Evolutionary conservation across 176 grass and related monocot species (phyloP).

Genomic region (Chrysopogon serrulatus): DNA sequence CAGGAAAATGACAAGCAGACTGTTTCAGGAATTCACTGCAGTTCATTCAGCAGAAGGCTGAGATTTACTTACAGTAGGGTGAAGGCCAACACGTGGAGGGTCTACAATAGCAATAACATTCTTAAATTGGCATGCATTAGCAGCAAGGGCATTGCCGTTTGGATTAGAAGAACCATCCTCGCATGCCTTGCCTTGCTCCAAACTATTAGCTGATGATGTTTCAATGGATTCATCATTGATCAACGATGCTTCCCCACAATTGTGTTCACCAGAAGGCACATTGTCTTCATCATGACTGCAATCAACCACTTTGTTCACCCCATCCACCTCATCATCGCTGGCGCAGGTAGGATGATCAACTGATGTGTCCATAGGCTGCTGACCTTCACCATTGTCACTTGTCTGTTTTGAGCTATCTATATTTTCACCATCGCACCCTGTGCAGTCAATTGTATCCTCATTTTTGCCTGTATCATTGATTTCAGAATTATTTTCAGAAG

Average conservation of each 20-base stretch:
- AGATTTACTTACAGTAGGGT: constrained; percentile 77
- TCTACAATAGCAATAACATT: constrained; percentile 95
- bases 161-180: constrained; percentile 13
- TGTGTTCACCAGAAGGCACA: constrained; percentile 18
- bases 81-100: constrained; percentile 89
- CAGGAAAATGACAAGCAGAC: neutral
- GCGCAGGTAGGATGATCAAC: constrained; percentile 9
- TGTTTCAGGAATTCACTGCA: neutral
- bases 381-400: constrained; percentile 8
- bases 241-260: neutral
- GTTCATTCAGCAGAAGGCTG: neutral
- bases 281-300: constrained; percentile 20
- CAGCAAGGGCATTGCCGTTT: constrained; percentile 3
- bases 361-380: neutral
- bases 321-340: constrained; percentile 21
- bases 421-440: constrained; percentile 18
- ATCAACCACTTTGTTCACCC: constrained; percentile 30
- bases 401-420: constrained; percentile 7
- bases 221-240: constrained; percentile 17
- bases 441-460: constrained; percentile 2
- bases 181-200: constrained; percentile 22
- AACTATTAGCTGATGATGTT: constrained; percentile 7
- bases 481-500: constrained; percentile 31
- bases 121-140: constrained; percentile 50
- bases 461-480: constrained; percentile 10